These are phyloP conservation scores for Colletotrichum musicola DNA, from an alignment of 2,329 filamentous ascomycete genomes.

Conservation along the genomic window DNA sequence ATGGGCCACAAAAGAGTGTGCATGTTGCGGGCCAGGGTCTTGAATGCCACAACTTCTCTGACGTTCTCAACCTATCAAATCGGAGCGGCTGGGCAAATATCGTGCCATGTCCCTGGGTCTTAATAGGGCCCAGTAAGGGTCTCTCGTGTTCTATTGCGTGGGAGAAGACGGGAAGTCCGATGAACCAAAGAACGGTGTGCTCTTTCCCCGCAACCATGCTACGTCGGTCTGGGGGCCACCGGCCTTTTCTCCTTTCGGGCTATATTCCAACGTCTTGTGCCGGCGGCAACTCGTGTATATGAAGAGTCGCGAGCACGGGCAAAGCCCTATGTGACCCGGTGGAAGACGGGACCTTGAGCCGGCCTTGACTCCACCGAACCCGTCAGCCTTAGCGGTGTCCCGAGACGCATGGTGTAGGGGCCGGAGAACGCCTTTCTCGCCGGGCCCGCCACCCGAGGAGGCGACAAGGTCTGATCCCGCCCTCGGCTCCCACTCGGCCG, in stretches of 20 bases:
- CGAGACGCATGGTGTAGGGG: background rate
- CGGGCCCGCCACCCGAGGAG: constrained; percentile 6
- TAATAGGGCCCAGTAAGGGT: constrained; percentile 21
- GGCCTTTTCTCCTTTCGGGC: constrained; percentile 10
- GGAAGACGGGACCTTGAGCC: too few relatives aligned
- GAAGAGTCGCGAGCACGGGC: background rate
- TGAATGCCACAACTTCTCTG: constrained; percentile 11
- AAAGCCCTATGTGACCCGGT: background rate
- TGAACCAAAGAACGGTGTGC: constrained; percentile 25
- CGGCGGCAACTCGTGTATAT: constrained; percentile 10
- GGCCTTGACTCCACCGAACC: too few relatives aligned
- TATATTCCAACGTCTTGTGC: constrained; percentile 19
- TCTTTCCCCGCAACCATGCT: constrained; percentile 26
- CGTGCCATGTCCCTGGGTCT: constrained; percentile 28
- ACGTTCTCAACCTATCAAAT: constrained; percentile 18
- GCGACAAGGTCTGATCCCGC: constrained; percentile 19
- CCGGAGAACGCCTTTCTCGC: constrained; percentile 2
- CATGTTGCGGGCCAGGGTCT: constrained; percentile 14
- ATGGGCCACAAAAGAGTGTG: constrained; percentile 19
- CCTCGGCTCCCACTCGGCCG: background rate
- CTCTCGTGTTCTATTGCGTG: constrained; percentile 21
- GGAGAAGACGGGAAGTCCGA: constrained; percentile 23
- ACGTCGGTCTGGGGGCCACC: constrained; percentile 11
- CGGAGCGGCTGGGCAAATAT: constrained; percentile 12
- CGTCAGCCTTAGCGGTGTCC: background rate